These are phyloP conservation scores for Trichoderma koningiopsis DNA, from an alignment of 2,329 filamentous ascomycete genomes.

Conservation along the genomic window DNA sequence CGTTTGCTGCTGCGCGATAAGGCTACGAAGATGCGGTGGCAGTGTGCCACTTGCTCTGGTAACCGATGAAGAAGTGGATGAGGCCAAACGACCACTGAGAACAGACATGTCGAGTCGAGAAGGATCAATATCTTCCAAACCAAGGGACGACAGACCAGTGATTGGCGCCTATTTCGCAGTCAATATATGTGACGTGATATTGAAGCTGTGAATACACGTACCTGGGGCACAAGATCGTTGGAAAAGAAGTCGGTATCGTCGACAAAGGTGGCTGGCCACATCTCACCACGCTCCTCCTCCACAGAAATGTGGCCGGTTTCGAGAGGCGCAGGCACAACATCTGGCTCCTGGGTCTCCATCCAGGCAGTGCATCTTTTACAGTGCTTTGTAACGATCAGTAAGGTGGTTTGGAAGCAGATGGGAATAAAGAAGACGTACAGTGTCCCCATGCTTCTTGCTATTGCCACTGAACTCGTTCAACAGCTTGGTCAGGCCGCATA, in stretches of 20 bases:
- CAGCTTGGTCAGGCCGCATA: slow-evolving; percentile 37
- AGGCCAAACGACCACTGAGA: background rate
- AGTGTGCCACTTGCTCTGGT: background rate
- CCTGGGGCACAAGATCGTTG: slow-evolving; percentile 27
- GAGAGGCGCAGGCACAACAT: slow-evolving; percentile 35
- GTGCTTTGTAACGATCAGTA: slow-evolving; percentile 32
- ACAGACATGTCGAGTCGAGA: slow-evolving; percentile 3
- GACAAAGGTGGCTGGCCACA: slow-evolving; percentile 24
- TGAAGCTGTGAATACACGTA: no score
- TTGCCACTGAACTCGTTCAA: slow-evolving; percentile 38
- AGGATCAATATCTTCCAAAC: slow-evolving; percentile 27
- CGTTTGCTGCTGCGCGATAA: background rate
- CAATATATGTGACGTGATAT: no score
- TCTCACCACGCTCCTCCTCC: slow-evolving; percentile 33
- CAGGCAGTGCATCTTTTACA: slow-evolving; percentile 43
- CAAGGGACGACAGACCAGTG: slow-evolving; percentile 31
- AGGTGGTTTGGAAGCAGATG: background rate
- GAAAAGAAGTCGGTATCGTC: slow-evolving; percentile 35
- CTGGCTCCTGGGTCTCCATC: slow-evolving; percentile 41
- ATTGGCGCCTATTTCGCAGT: slow-evolving; percentile 31
- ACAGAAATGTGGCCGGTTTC: slow-evolving; percentile 40
- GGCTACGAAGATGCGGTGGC: slow-evolving; percentile 22
- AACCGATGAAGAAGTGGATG: background rate
- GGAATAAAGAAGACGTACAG: slow-evolving; percentile 33
- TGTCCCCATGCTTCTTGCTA: slow-evolving; percentile 34